phyloP scores from a whole-genome alignment of 208 protist species.

The Herpetomonas tarakana region DNA sequence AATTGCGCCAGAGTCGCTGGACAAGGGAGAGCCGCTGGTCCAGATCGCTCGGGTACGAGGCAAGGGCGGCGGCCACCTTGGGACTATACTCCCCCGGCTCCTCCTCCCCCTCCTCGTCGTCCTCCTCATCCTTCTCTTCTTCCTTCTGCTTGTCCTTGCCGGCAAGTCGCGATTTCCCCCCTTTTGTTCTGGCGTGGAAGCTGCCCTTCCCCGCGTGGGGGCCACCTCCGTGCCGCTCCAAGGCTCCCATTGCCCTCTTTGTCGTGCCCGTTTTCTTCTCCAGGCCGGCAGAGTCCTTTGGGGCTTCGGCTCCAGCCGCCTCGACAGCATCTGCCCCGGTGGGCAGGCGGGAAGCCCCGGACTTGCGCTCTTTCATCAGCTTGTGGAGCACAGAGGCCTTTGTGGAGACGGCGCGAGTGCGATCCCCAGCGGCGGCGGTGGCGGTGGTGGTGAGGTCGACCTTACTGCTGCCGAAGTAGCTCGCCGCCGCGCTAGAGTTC shows the following conservation, averaged over 20 bases:
- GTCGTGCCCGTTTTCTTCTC: not conserved
- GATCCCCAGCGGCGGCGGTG: too few species aligned
- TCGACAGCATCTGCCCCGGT: not conserved
- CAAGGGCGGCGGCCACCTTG: constrained; percentile 5
- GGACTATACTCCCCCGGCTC: not conserved
- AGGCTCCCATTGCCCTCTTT: not conserved
- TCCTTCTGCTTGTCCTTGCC: not conserved
- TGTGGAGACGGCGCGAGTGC: not conserved
- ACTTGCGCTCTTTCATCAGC: not conserved
- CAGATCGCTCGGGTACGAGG: constrained; percentile 11
- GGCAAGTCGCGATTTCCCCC: too few species aligned
- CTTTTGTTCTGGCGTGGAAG: too few species aligned
- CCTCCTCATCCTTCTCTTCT: not conserved
- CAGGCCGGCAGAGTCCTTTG: not conserved
- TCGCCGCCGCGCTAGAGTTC: too few species aligned
- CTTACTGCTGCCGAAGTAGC: not conserved
- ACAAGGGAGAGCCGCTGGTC: constrained; percentile 15
- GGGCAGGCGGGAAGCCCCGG: too few species aligned
- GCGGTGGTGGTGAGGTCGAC: not conserved
- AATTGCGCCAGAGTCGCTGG: constrained; percentile 47
- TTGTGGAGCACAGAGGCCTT: not conserved
- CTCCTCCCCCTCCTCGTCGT: not conserved
- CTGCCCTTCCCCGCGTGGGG: too few species aligned
- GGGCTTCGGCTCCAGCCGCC: not conserved
- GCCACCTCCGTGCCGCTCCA: too few species aligned